Conservation (phyloP, 2,329 filamentous ascomycete species). For the Paracorniculantispora psalliotae region DNA sequence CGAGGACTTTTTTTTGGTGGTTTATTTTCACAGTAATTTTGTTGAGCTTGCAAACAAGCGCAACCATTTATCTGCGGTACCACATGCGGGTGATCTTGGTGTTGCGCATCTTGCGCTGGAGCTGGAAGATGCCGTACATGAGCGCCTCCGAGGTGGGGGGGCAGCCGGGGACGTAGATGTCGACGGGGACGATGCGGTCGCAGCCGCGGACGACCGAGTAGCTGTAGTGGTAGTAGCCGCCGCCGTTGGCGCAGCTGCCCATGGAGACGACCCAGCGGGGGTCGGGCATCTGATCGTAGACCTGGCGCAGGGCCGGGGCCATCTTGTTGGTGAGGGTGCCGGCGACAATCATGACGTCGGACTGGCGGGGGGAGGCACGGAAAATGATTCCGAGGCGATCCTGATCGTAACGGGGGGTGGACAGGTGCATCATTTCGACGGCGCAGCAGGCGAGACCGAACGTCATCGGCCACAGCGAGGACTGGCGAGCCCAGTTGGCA, state of each 20-base stretch:
- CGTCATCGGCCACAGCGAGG: conserved; percentile 83
- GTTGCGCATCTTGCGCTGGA: conserved; percentile 70
- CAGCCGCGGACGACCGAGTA: conserved; percentile 73
- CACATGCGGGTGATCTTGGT: conserved; percentile 52
- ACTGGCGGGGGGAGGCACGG: conserved; percentile 80
- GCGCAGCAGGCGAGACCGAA: conserved; percentile 87
- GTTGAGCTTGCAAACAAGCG: background rate
- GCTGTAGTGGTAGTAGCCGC: conserved; percentile 83
- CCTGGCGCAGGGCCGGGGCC: conserved; percentile 82
- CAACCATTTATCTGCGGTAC: conserved; percentile 47
- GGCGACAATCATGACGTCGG: conserved; percentile 90
- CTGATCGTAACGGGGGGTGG: conserved; percentile 83
- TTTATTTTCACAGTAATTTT: background rate
- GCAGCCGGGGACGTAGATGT: conserved; percentile 76
- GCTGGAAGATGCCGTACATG: conserved; percentile 67
- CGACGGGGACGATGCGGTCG: conserved; percentile 72
- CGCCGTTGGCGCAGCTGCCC: conserved; percentile 80
- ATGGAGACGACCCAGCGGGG: conserved; percentile 81
- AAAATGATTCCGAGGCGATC: conserved; percentile 88
- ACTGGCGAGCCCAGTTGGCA: conserved; percentile 79
- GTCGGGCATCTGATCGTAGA: conserved; percentile 95
- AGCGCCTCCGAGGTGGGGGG: conserved; percentile 57
- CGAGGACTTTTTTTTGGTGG: background rate
- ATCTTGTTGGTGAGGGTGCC: conserved; percentile 95
- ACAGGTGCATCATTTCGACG: conserved; percentile 90